A percentile compares a stretch with the other conserved stretches of the same genome.
phyloP scores from a whole-genome alignment of 2,329 filamentous ascomycete species.

The Arthrobotrys megalospora region DNA sequence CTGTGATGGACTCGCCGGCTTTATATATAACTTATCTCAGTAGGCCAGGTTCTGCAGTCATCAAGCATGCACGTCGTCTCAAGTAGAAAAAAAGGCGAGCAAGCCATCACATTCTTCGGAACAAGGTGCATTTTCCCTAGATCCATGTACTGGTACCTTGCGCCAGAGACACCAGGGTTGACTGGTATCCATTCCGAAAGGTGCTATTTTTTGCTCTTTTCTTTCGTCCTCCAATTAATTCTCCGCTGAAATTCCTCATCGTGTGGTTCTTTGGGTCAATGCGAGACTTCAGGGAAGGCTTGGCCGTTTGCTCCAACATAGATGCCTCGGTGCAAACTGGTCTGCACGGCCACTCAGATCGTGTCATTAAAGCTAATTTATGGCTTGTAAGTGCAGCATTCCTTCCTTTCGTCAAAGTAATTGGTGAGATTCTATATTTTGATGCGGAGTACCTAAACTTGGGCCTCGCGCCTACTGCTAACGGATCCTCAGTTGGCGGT shows the following conservation, averaged over 20 bases:
- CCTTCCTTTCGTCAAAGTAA: constrained; percentile 13
- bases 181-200: constrained; percentile 42
- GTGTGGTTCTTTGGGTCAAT: constrained; percentile 12
- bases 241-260: constrained; percentile 20
- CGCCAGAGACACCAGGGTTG: constrained; percentile 8
- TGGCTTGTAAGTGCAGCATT: constrained; percentile 7
- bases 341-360: constrained; percentile 23
- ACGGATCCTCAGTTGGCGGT: constrained; percentile 35
- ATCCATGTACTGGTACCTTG: constrained; percentile 21
- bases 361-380: not conserved
- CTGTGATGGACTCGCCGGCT: constrained; percentile 16
- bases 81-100: constrained; percentile 53
- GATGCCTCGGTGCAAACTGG: constrained; percentile 13
- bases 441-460: constrained; percentile 47
- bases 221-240: constrained; percentile 35
- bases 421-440: constrained; percentile 41
- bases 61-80: constrained; percentile 27
- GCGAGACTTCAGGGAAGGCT: constrained; percentile 31
- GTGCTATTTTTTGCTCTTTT: constrained; percentile 41
- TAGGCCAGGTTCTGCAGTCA: constrained; percentile 14
- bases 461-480: constrained; percentile 48
- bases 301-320: constrained; percentile 4
- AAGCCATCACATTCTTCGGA: constrained; percentile 42
- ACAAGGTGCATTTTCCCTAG: constrained; percentile 27
- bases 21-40: constrained; percentile 46